Evolutionary conservation across 352 stramenopile genomes (phyloP).

Genomic region (Phytophthora agathidicida): DNA sequence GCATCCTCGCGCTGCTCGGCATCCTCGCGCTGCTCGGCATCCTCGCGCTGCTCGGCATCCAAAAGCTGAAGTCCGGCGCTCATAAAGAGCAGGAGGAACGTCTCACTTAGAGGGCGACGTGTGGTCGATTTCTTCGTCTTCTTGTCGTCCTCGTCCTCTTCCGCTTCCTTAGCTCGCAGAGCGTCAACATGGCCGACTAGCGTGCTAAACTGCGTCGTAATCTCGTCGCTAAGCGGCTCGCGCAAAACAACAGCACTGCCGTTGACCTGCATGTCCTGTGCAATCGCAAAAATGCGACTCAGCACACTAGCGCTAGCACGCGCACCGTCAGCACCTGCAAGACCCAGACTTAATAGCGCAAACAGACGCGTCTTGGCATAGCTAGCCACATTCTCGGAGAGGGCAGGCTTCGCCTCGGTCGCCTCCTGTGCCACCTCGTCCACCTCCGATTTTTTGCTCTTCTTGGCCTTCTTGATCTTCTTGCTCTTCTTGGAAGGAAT

Average conservation of each 20-base stretch:
- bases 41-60: slow-evolving; percentile 65
- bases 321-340: slow-evolving; percentile 42
- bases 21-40: slow-evolving; percentile 76
- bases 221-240: slow-evolving; percentile 45
- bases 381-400: slow-evolving; percentile 52
- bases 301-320: slow-evolving; percentile 45
- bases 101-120: slow-evolving; percentile 53
- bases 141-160: slow-evolving; percentile 36
- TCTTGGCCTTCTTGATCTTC: slow-evolving; percentile 48
- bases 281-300: slow-evolving; percentile 49
- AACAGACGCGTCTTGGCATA: slow-evolving; percentile 72
- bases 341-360: slow-evolving; percentile 61
- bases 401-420: slow-evolving; percentile 37
- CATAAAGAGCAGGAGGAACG: slow-evolving; percentile 79
- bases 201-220: slow-evolving; percentile 17
- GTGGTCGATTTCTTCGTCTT: slow-evolving; percentile 25
- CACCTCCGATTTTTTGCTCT: slow-evolving; percentile 20
- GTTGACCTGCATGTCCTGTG: slow-evolving; percentile 43
- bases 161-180: slow-evolving; percentile 40
- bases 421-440: slow-evolving; percentile 32
- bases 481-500: slow-evolving; percentile 58
- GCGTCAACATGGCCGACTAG: slow-evolving; percentile 38
- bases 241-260: slow-evolving; percentile 35
- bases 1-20: slow-evolving; percentile 66
- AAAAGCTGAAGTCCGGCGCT: slow-evolving; percentile 77